These are phyloP conservation scores for Eimeria zaria DNA, from an alignment of 169 alveolate species.

Conservation along the genomic window DNA sequence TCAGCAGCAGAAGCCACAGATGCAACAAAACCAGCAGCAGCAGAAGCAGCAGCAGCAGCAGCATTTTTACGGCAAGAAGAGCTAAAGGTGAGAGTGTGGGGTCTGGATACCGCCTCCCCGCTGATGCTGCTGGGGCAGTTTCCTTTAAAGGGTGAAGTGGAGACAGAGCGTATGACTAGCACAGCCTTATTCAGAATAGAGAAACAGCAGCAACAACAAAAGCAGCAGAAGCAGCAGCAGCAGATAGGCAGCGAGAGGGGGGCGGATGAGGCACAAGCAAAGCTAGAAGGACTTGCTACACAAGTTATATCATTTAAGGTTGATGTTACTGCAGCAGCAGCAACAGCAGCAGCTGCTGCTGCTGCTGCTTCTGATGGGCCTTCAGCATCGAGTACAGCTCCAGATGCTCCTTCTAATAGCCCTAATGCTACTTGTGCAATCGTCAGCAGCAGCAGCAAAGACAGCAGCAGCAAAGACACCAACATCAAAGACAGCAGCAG, in stretches of 20 bases:
- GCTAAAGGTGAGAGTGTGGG: conserved; percentile 47
- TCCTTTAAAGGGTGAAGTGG: conserved; percentile 22
- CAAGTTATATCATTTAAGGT: conserved; percentile 30
- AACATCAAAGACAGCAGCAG: neutral
- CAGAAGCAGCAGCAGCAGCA: conserved; percentile 62
- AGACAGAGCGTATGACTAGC: neutral
- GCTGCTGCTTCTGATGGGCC: neutral
- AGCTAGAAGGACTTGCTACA: conserved; percentile 58
- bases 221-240: conserved; percentile 30
- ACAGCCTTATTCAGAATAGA: conserved; percentile 35
- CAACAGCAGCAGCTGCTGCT: conserved; percentile 4
- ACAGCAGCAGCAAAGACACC: conserved; percentile 18
- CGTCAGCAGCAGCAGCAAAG: neutral
- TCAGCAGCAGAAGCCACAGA: neutral
- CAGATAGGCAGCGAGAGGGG: conserved; percentile 13
- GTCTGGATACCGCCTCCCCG: conserved; percentile 8
- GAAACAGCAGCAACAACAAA: conserved; percentile 28
- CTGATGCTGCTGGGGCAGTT: conserved; percentile 51
- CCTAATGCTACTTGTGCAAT: neutral
- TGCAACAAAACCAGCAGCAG: conserved; percentile 20
- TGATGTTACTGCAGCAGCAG: conserved; percentile 32
- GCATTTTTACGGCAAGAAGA: conserved; percentile 32
- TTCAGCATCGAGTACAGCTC: neutral
- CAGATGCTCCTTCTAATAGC: neutral
- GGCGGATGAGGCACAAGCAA: neutral